A percentile compares a stretch with the other conserved stretches of the same genome.
phyloP scores from a whole-genome alignment of 176 grass and related monocot genomes.

The Coix lacrymajobi region DNA sequence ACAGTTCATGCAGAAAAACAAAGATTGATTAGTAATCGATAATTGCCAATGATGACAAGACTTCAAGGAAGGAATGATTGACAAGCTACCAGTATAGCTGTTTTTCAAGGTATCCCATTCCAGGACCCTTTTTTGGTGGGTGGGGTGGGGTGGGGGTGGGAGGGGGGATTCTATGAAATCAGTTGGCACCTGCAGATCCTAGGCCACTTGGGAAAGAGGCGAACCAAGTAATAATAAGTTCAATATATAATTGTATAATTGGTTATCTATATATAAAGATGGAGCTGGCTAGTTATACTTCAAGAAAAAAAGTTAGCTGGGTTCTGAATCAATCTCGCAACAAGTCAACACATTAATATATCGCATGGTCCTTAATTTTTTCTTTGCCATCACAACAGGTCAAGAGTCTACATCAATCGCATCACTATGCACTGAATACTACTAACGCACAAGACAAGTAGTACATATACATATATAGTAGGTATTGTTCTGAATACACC shows the following conservation, averaged over 20 bases:
- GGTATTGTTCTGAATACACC: background rate
- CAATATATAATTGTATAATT: background rate
- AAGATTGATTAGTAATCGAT: background rate
- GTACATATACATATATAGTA: background rate
- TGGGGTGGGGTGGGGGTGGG: too few relatives aligned
- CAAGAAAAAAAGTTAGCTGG: background rate
- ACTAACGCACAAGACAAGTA: background rate
- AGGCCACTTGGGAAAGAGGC: background rate
- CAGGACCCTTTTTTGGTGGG: background rate
- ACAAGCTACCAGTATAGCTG: background rate
- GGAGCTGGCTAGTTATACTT: background rate
- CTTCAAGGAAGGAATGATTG: background rate
- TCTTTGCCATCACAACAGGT: background rate
- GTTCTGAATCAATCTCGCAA: conserved; percentile 9
- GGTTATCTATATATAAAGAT: background rate
- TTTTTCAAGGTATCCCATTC: background rate
- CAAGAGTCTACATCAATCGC: conserved; percentile 21
- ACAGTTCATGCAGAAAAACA: background rate
- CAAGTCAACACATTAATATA: conserved; percentile 27
- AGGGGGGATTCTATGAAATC: background rate
- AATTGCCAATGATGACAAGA: background rate
- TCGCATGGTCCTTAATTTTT: background rate
- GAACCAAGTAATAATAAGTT: background rate
- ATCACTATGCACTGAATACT: background rate
- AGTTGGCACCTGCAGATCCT: background rate